Percentiles rank a stretch among this genome's conserved stretches.
Conservation (phyloP, 306 rosid genomes). For the Dalbergia cochinchinensis region DNA sequence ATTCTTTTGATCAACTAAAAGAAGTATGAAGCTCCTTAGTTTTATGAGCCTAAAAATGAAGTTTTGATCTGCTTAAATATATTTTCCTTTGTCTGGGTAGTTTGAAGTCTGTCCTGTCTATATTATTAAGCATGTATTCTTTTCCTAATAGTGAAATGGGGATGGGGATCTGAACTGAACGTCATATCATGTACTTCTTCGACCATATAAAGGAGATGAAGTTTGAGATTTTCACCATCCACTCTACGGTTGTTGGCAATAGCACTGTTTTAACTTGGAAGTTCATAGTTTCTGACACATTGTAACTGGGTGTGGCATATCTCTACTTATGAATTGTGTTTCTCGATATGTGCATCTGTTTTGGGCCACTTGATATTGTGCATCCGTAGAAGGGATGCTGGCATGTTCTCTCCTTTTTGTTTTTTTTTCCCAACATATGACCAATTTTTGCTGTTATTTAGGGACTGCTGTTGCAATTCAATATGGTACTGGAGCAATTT, state of each 20-base stretch:
- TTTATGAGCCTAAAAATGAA: neutral
- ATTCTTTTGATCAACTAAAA: neutral
- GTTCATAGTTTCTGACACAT: neutral
- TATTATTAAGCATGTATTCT: neutral
- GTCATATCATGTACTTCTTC: neutral
- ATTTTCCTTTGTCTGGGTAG: conserved; percentile 1
- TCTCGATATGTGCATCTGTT: conserved; percentile 19
- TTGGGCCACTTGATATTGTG: conserved; percentile 18
- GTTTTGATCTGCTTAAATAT: neutral
- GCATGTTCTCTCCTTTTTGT: neutral
- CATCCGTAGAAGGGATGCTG: conserved; percentile 9
- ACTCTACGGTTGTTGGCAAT: conserved; percentile 5
- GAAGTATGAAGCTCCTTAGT: neutral
- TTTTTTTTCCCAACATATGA: neutral
- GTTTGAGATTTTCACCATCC: conserved; percentile 7
- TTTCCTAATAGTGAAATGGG: conserved; percentile 18
- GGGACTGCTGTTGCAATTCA: conserved; percentile 87
- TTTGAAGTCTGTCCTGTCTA: neutral
- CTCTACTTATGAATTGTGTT: neutral
- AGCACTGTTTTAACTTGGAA: neutral
- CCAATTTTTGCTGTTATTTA: conserved; percentile 42
- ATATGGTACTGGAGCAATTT: conserved; percentile 86
- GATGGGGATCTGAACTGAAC: neutral
- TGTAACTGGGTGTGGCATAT: conserved; percentile 12
- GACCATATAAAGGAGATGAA: neutral